Base-by-base conservation (phyloP, 495 filamentous ascomycete genomes). In the Polyplosphaeria fusca region DNA sequence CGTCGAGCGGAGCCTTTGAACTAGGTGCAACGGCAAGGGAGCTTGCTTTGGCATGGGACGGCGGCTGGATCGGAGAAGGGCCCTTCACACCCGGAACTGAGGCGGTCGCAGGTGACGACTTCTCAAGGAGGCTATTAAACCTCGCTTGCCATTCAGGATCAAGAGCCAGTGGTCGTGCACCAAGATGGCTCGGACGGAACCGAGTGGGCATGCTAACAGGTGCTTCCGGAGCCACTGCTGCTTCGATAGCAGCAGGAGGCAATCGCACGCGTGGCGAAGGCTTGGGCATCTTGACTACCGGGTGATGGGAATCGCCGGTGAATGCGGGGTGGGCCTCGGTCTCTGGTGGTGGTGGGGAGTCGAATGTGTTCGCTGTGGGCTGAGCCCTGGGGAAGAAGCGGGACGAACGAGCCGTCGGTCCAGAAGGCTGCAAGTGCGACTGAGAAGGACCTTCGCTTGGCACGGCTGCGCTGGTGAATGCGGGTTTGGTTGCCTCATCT, bases 271-370 rank as follows among this genome's bases (percentile, higher is more conserved):
- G 32, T 13, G 68, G 59, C 9, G 61, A 58, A 22, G 63, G 67
- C 12, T 49, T 66, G 5, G 71, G 71, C 26, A 74, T 60, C 44
- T 68, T 69, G 39, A 74, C 70, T 5, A 59, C 45, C 13, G 70
- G 70, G 32, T 64, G 56, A 11, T 49, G n/a, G 0, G 39, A 27
- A 45, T 68, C 50, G 44, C 66, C 64, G 19, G 52, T 57, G 53
- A 68, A 58, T 1, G 50, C 70, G 2, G 70, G 70, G 42, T 74
- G 70, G 5, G 46, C 53, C 12, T 48, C 27, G 3, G 60, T 63
- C 39, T 74, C 71, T 9, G 71, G 71, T 19, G 71, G 70, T 23
- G 71, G 71, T 5, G 63, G 51, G 0, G 63, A 65, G 16, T 59
- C 59, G 9, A 46, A 47, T 26, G 43, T 35, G 48, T 44, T 52